Evolutionary conservation across 2,329 filamentous ascomycete genomes (phyloP).

Genomic region (Cordyceps cicadae): DNA sequence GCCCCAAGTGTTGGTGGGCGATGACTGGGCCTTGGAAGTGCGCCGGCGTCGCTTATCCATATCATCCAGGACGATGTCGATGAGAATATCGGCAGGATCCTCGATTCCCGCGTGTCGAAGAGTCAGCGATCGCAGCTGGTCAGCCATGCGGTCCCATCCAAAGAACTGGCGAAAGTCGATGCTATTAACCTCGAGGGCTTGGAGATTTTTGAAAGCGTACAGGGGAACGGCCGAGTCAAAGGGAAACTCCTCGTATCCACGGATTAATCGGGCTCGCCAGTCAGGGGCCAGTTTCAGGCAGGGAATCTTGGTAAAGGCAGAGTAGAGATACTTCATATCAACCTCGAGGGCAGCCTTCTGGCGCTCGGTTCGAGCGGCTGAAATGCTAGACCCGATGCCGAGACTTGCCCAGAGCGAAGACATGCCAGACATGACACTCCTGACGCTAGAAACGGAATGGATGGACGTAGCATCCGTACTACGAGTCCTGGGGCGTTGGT

Average conservation of each 20-base stretch:
- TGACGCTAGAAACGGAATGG: conserved; percentile 90
- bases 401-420: conserved; percentile 86
- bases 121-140: conserved; percentile 82
- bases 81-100: conserved; percentile 80
- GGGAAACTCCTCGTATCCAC: conserved; percentile 93
- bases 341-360: conserved; percentile 78
- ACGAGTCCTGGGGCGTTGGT: conserved; percentile 69
- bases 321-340: conserved; percentile 94
- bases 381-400: conserved; percentile 70
- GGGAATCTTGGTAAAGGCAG: conserved; percentile 96
- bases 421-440: conserved; percentile 97
- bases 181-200: conserved; percentile 86
- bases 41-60: conserved; percentile 86
- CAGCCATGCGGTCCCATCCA: conserved; percentile 89
- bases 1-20: conserved; percentile 65
- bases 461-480: conserved; percentile 83
- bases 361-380: conserved; percentile 75
- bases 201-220: conserved; percentile 95
- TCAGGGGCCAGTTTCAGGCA: conserved; percentile 86
- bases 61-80: conserved; percentile 91
- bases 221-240: conserved; percentile 95
- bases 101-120: conserved; percentile 82
- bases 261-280: conserved; percentile 80
- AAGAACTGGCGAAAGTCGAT: conserved; percentile 96
- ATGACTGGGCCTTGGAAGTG: conserved; percentile 77